These are phyloP conservation scores for Trichoderma hamatum DNA, from an alignment of 2,329 filamentous ascomycete genomes.

Conservation along the genomic window DNA sequence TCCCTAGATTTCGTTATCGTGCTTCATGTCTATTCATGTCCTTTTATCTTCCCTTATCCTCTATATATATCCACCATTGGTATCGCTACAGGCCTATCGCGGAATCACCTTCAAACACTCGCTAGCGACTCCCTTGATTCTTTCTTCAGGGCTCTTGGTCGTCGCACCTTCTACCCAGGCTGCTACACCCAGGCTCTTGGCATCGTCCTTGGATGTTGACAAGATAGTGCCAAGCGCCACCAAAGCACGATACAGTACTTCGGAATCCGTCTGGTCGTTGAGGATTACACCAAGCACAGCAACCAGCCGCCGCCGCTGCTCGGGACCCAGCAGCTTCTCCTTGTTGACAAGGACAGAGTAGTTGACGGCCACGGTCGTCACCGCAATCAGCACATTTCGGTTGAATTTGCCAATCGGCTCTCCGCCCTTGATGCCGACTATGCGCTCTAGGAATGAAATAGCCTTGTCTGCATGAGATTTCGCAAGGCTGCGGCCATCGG, in stretches of 20 bases:
- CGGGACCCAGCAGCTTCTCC: slow-evolving; percentile 44
- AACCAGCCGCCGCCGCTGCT: slow-evolving; percentile 51
- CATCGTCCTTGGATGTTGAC: slow-evolving; percentile 54
- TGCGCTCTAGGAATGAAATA: slow-evolving; percentile 64
- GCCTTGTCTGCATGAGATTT: slow-evolving; percentile 62
- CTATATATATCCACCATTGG: background rate
- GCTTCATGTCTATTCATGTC: slow-evolving; percentile 5
- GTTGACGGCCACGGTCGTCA: slow-evolving; percentile 83
- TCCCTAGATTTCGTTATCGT: slow-evolving; percentile 5
- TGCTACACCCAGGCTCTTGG: slow-evolving; percentile 47
- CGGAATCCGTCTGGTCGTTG: slow-evolving; percentile 69
- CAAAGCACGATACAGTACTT: slow-evolving; percentile 80
- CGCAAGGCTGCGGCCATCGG: slow-evolving; percentile 68
- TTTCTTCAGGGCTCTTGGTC: slow-evolving; percentile 49
- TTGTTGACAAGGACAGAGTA: slow-evolving; percentile 70
- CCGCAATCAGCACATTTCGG: slow-evolving; percentile 79
- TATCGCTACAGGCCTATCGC: background rate
- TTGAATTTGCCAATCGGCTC: slow-evolving; percentile 61
- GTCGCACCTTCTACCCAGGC: slow-evolving; percentile 48
- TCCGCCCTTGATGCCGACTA: slow-evolving; percentile 55
- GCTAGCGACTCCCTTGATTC: slow-evolving; percentile 51
- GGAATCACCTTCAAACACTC: slow-evolving; percentile 48
- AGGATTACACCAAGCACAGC: slow-evolving; percentile 67
- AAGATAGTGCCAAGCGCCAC: slow-evolving; percentile 79
- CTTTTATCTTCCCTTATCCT: background rate